These are phyloP conservation scores for Penicillium aurantiogriseum DNA, from an alignment of 2,329 filamentous ascomycete species.

Conservation along the genomic window DNA sequence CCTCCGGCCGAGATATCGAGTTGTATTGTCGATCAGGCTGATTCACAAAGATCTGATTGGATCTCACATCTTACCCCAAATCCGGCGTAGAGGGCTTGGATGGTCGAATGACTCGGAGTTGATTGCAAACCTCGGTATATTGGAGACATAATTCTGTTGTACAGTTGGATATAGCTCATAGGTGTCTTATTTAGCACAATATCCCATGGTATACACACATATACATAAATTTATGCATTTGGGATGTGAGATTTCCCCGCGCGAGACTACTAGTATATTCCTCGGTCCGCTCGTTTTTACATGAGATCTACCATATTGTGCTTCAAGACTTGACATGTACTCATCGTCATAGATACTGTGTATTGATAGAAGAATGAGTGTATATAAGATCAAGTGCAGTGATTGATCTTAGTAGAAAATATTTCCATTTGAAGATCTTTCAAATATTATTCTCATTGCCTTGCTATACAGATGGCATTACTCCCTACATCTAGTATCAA, in stretches of 20 bases:
- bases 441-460: background rate
- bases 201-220: too few relatives aligned
- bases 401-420: background rate
- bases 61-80: background rate
- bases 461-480: constrained; percentile 2
- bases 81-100: background rate
- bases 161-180: background rate
- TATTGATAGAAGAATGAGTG: background rate
- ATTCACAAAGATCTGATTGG: background rate
- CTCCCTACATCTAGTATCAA: background rate
- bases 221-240: background rate
- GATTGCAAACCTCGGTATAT: constrained; percentile 16
- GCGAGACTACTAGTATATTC: background rate
- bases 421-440: background rate
- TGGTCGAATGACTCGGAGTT: constrained; percentile 3
- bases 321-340: background rate
- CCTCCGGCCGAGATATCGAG: constrained; percentile 14
- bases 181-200: background rate
- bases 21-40: background rate
- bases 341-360: background rate
- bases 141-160: background rate
- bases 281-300: background rate
- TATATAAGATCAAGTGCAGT: background rate
- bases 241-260: background rate
- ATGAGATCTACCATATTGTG: background rate